These are phyloP conservation scores for Ophiostoma sp. DNA, from an alignment of 2,329 filamentous ascomycete genomes.

Conservation along the genomic window DNA sequence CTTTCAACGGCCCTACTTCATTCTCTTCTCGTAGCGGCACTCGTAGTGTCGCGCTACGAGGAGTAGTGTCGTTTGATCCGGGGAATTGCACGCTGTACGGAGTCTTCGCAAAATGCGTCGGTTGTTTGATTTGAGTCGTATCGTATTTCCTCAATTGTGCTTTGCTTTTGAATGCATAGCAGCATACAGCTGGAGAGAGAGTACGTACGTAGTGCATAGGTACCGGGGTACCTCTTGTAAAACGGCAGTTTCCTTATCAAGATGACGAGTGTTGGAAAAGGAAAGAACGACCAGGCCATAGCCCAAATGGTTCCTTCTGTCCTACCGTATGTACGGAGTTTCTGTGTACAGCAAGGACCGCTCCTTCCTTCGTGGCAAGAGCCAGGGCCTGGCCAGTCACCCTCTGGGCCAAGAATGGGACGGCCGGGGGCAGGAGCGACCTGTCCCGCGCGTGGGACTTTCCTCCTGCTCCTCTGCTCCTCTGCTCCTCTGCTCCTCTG, in stretches of 20 bases:
- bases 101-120: too few species aligned
- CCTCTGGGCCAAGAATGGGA: not conserved
- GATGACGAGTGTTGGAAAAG: not conserved
- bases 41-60: not conserved
- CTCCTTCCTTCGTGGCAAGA: not conserved
- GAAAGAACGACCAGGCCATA: not conserved
- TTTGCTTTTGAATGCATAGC: too few species aligned
- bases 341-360: not conserved
- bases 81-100: not conserved
- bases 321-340: not conserved
- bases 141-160: too few species aligned
- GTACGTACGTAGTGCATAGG: too few species aligned
- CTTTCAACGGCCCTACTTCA: not conserved
- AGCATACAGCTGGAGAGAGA: too few species aligned
- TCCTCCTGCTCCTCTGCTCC: too few species aligned
- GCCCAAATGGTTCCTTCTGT: not conserved
- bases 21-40: not conserved
- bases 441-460: slow-evolving; percentile 7
- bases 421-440: not conserved
- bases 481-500: too few species aligned
- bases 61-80: not conserved
- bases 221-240: too few species aligned
- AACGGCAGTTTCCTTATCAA: not conserved
- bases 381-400: not conserved
- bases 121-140: too few species aligned